These are phyloP conservation scores for Stachybotrys chartarum DNA, from an alignment of 2,329 filamentous ascomycete species.

Conservation along the genomic window DNA sequence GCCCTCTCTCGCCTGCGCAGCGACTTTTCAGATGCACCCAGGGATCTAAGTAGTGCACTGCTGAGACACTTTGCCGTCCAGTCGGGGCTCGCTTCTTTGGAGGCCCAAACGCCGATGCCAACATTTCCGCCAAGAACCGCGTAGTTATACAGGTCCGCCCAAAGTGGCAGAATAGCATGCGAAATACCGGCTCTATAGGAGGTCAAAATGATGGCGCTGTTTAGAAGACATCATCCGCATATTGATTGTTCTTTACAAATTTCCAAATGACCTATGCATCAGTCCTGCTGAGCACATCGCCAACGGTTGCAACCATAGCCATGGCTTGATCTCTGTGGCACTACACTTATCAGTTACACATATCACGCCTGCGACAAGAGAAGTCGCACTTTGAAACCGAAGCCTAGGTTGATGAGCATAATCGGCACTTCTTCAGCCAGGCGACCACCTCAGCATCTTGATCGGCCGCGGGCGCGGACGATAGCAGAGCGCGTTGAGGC, in stretches of 20 bases:
- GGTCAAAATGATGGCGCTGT: background rate
- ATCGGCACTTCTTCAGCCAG: slow-evolving; percentile 36
- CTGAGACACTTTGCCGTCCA: slow-evolving; percentile 18
- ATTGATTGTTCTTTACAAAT: slow-evolving; percentile 9
- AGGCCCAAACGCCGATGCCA: slow-evolving; percentile 33
- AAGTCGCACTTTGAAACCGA: slow-evolving; percentile 9
- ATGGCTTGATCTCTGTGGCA: slow-evolving; percentile 8
- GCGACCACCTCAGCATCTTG: slow-evolving; percentile 32
- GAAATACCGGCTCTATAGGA: slow-evolving; percentile 30
- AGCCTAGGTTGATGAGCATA: slow-evolving; percentile 41
- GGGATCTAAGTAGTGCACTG: slow-evolving; percentile 14
- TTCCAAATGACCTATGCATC: slow-evolving; percentile 27
- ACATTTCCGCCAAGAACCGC: slow-evolving; percentile 33
- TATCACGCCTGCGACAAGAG: background rate
- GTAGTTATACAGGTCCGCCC: slow-evolving; percentile 39
- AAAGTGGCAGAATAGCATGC: slow-evolving; percentile 37
- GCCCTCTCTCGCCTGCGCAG: slow-evolving; percentile 10
- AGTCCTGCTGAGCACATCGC: slow-evolving; percentile 10
- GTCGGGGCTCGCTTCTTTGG: slow-evolving; percentile 22
- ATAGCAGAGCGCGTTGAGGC: slow-evolving; percentile 23
- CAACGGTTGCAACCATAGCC: slow-evolving; percentile 14
- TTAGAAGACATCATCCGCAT: slow-evolving; percentile 6
- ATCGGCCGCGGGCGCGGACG: slow-evolving; percentile 23
- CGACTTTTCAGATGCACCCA: slow-evolving; percentile 6
- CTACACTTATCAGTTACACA: slow-evolving; percentile 9